Evolutionary conservation across 805 yeast genomes (phyloP), one percentile per base, ranked within the genome.

Genomic region (Starmera dryadoides): DNA sequence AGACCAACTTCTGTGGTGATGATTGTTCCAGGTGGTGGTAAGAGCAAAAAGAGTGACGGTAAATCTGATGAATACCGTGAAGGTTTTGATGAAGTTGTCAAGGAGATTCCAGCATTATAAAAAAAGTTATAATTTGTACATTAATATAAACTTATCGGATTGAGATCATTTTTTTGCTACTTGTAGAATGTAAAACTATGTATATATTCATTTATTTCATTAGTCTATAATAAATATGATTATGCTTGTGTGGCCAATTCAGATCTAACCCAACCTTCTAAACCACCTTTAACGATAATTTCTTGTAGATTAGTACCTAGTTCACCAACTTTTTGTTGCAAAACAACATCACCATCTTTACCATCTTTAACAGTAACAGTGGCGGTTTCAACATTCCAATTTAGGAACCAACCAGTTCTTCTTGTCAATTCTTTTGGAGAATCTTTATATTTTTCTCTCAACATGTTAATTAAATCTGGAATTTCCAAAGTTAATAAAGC

Each of bases 1-100:
- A 84, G 99, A 74, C 98, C 98, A 52, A 93, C 99, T 30, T 87
- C 97, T 30, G 89, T 95, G 63, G 96, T 93, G 23, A 86, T 93
- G 87, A 77, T 93, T 53, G 93, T 89, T 40, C 98, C 99, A 54
- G 96, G 96, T 42, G 95, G 95, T 41, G 88, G 89, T 44, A 75
- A 85, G 57, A 83, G 80, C 70, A 83, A 81, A 64, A 81, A 78
- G 52, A 74, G 69, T 42, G 75, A 76, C 50, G 72, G 75, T 42
- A 76, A 79, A 60, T 77, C 87, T 47, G 86, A 79, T 48, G 97
- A 91, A 58, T 93, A 93, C 75, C 84, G 86, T 65, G 96, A 89
- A 65, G 63, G 79, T 44, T 93, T 76, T 59, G 97, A 93, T 62
- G 98, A 91, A 65, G 79, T 91, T 45, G 95, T 87, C 51, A 89